These are phyloP conservation scores for Amylocarpus encephaloides DNA, from an alignment of 2,329 filamentous ascomycete species.

Conservation along the genomic window DNA sequence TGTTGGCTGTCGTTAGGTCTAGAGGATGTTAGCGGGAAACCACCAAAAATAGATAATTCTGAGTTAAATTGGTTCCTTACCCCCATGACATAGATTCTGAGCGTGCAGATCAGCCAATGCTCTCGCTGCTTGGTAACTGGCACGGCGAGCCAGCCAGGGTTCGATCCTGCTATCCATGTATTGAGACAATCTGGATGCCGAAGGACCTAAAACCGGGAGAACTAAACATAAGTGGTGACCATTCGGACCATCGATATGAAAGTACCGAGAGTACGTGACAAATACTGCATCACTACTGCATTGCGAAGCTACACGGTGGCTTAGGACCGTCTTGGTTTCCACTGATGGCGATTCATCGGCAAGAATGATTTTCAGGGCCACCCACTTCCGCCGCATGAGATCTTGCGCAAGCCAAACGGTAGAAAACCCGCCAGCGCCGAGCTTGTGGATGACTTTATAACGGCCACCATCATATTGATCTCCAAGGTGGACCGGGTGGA, in stretches of 20 bases:
- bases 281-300: background rate
- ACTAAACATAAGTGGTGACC: constrained; percentile 34
- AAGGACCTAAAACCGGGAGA: constrained; percentile 30
- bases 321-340: constrained; percentile 3
- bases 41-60: too few relatives aligned
- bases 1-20: constrained; percentile 20
- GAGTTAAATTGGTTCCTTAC: too few relatives aligned
- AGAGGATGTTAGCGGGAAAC: too few relatives aligned
- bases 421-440: constrained; percentile 39
- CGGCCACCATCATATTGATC: constrained; percentile 37
- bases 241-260: constrained; percentile 32
- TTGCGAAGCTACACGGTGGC: constrained; percentile 6
- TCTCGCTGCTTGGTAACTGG: constrained; percentile 11
- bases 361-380: constrained; percentile 32
- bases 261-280: constrained; percentile 17
- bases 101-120: constrained; percentile 21
- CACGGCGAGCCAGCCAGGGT: constrained; percentile 11
- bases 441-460: constrained; percentile 39
- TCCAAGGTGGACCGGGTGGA: constrained; percentile 38
- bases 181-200: constrained; percentile 21
- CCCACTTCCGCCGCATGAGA: constrained; percentile 17
- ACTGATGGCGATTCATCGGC: constrained; percentile 19
- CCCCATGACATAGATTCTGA: constrained; percentile 25
- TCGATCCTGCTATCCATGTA: too few relatives aligned
- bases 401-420: constrained; percentile 40